These are phyloP conservation scores for Lactifluus rugatus DNA, from an alignment of 768 basidiomycete genomes.

Conservation along the genomic window DNA sequence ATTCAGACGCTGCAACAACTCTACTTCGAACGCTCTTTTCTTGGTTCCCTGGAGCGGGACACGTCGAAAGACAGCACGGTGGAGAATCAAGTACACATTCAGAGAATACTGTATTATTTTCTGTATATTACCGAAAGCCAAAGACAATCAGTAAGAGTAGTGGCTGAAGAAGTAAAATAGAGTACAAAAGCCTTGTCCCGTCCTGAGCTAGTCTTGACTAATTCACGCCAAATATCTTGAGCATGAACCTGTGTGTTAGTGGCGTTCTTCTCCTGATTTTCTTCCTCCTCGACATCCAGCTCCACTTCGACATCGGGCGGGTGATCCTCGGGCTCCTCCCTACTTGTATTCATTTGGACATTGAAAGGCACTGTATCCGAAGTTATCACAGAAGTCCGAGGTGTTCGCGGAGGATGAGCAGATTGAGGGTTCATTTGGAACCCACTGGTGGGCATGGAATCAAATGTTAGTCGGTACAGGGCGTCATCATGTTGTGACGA, in stretches of 20 bases:
- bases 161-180: constrained; percentile 17
- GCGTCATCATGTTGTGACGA: constrained; percentile 38
- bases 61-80: constrained; percentile 40
- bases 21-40: constrained; percentile 45
- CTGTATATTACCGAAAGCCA: constrained; percentile 29
- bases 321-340: constrained; percentile 27
- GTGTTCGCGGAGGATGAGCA: constrained; percentile 69
- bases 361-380: constrained; percentile 20
- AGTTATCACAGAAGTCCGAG: constrained; percentile 40
- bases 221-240: constrained; percentile 74
- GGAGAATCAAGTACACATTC: constrained; percentile 62
- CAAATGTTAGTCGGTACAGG: constrained; percentile 48
- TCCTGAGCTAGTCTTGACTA: constrained; percentile 67
- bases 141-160: background rate
- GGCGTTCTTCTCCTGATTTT: constrained; percentile 19
- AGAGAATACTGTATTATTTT: constrained; percentile 85
- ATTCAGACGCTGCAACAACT: constrained; percentile 48
- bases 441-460: constrained; percentile 32
- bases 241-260: constrained; percentile 39
- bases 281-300: constrained; percentile 28
- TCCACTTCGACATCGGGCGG: constrained; percentile 22
- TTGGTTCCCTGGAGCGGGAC: constrained; percentile 38
- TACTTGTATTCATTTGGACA: constrained; percentile 32
- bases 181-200: constrained; percentile 81
- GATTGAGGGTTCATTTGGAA: constrained; percentile 82